A percentile compares a stretch with the other conserved stretches of the same genome.
phyloP scores from a whole-genome alignment of 2,329 filamentous ascomycete species.

The Tympanopsis confertula region DNA sequence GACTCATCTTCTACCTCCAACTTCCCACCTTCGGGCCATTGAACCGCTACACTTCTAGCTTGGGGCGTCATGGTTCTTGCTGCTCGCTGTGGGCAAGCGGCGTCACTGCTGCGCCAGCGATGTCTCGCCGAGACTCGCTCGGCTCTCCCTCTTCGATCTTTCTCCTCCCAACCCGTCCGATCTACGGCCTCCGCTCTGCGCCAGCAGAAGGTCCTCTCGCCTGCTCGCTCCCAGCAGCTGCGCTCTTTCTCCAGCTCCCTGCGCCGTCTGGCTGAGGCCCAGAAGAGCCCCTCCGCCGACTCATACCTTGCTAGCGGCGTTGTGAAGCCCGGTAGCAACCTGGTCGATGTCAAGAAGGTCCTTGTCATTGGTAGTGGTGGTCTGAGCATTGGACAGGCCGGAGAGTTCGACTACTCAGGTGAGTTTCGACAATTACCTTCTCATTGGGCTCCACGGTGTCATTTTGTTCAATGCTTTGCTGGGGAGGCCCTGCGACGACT shows the following conservation, averaged over 20 bases:
- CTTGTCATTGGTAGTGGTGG: slow-evolving; percentile 92
- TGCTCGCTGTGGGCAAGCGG: slow-evolving; percentile 28
- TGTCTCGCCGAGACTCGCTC: slow-evolving; percentile 22
- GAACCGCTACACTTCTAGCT: slow-evolving; percentile 10
- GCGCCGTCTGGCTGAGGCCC: slow-evolving; percentile 27
- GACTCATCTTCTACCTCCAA: too few species aligned
- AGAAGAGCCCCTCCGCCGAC: slow-evolving; percentile 69
- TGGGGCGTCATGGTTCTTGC: slow-evolving; percentile 28
- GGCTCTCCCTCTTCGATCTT: slow-evolving; percentile 19
- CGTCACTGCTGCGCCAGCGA: slow-evolving; percentile 25
- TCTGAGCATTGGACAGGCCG: slow-evolving; percentile 90
- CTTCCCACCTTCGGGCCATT: too few species aligned
- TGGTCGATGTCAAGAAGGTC: slow-evolving; percentile 91
- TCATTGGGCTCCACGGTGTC: too few species aligned
- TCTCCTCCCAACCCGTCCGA: slow-evolving; percentile 19
- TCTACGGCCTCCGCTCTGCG: slow-evolving; percentile 16
- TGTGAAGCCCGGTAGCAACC: slow-evolving; percentile 59
- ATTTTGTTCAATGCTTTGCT: too few species aligned
- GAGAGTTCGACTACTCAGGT: slow-evolving; percentile 99
- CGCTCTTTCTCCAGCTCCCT: slow-evolving; percentile 27
- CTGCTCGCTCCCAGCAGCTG: slow-evolving; percentile 25
- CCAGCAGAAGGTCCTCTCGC: slow-evolving; percentile 19
- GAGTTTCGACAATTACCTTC: slow-evolving; percentile 23
- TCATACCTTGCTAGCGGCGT: slow-evolving; percentile 83
- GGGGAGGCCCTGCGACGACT: too few species aligned